phyloP scores from a whole-genome alignment of 495 filamentous ascomycete genomes.

The Acidomyces sp. region DNA sequence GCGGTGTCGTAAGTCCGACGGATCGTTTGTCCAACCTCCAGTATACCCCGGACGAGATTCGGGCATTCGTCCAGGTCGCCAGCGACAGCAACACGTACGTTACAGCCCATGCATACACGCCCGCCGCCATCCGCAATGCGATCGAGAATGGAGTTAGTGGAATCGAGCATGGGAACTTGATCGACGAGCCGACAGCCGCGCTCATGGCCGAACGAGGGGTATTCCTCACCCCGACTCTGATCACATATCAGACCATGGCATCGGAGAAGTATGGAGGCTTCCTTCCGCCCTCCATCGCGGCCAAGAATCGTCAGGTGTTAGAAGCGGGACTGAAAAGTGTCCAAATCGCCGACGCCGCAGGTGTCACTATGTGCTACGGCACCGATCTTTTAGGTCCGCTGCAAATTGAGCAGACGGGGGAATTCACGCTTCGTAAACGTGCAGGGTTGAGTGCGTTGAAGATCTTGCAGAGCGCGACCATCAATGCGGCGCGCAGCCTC shows the following conservation, averaged over 20 bases:
- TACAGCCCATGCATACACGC: conserved; percentile 44
- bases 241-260: conserved; percentile 40
- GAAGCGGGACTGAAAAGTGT: conserved; percentile 34
- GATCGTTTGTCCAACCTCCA: conserved; percentile 39
- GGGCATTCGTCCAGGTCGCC: conserved; percentile 37
- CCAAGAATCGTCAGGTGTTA: conserved; percentile 38
- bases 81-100: conserved; percentile 38
- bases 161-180: conserved; percentile 45
- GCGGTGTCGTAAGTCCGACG: conserved; percentile 40
- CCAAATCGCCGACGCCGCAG: conserved; percentile 34
- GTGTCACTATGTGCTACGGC: conserved; percentile 42
- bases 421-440: conserved; percentile 36
- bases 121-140: conserved; percentile 38
- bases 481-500: conserved; percentile 38
- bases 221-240: conserved; percentile 40
- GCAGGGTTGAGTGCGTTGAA: conserved; percentile 31
- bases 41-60: conserved; percentile 40
- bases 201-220: conserved; percentile 35
- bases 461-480: conserved; percentile 39
- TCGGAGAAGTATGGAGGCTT: conserved; percentile 32
- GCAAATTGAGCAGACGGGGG: conserved; percentile 35
- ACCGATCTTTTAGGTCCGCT: conserved; percentile 41
- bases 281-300: conserved; percentile 29
- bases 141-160: conserved; percentile 42
- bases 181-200: conserved; percentile 38